phyloP scores from a whole-genome alignment of 1,284 basidiomycete genomes.

The Apiotrichum gracile region DNA sequence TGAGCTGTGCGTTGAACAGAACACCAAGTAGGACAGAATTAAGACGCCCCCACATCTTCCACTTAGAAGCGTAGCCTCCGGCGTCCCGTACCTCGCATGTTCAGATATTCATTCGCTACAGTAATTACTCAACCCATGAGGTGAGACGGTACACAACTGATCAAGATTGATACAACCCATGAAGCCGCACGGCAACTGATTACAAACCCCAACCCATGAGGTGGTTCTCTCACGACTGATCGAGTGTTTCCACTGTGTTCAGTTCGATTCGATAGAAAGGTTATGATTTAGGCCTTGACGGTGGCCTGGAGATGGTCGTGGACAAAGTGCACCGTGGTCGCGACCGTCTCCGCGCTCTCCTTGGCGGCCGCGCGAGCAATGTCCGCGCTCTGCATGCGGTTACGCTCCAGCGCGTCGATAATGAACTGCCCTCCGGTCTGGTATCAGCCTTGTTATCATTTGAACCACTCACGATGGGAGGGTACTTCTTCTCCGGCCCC shows the following conservation, averaged over 20 bases:
- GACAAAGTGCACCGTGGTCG: slow-evolving; percentile 25
- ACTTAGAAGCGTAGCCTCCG: no score
- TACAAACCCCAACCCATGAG: not conserved
- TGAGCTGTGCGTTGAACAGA: no score
- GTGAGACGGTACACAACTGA: not conserved
- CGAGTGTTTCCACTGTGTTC: not conserved
- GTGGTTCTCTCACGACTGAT: not conserved
- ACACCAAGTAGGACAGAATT: no score
- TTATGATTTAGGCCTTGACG: not conserved
- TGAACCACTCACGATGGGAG: slow-evolving; percentile 22
- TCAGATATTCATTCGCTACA: no score
- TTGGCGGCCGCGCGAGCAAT: slow-evolving; percentile 18
- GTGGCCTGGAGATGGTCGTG: slow-evolving; percentile 18
- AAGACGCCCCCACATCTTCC: no score
- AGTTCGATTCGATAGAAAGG: not conserved
- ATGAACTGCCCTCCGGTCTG: slow-evolving; percentile 33
- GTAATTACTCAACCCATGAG: not conserved
- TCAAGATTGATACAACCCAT: not conserved
- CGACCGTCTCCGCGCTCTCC: slow-evolving; percentile 15
- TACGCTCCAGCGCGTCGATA: slow-evolving; percentile 24
- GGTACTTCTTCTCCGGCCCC: slow-evolving; percentile 31
- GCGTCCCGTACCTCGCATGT: no score
- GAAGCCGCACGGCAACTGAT: not conserved
- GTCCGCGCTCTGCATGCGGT: slow-evolving; percentile 32
- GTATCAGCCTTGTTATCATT: not conserved